Conservation (phyloP, 179 eudicot genomes). For the Spinacia oleracea region DNA sequence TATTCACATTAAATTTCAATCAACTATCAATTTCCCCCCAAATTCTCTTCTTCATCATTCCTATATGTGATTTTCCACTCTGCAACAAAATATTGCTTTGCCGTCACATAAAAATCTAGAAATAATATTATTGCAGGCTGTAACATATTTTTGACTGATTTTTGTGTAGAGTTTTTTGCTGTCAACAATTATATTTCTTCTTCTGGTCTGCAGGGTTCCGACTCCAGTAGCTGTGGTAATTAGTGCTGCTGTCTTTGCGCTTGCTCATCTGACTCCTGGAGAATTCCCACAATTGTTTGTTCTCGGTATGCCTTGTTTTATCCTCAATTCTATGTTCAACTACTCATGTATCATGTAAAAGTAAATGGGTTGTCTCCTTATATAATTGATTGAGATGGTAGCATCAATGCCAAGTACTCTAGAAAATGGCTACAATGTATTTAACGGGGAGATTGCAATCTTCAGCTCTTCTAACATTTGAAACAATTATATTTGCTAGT, state of each 20-base stretch:
- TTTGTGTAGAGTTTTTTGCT: neutral
- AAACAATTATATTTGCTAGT: neutral
- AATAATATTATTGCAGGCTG: neutral
- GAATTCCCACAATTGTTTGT: constrained; percentile 90
- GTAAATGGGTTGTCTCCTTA: neutral
- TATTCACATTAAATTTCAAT: too few relatives aligned
- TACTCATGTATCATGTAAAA: constrained; percentile 1
- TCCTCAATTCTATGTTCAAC: neutral
- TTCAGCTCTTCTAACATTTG: neutral
- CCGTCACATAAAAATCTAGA: neutral
- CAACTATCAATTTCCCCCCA: too few relatives aligned
- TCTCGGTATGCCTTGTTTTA: constrained; percentile 53
- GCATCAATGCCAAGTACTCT: neutral
- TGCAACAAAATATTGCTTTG: neutral
- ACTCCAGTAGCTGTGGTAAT: constrained; percentile 81
- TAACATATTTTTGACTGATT: neutral
- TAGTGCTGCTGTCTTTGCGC: constrained; percentile 91
- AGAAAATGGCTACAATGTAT: neutral
- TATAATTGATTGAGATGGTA: neutral
- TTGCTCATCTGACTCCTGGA: constrained; percentile 93
- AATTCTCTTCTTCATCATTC: too few relatives aligned
- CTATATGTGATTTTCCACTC: neutral
- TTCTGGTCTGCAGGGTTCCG: constrained; percentile 67
- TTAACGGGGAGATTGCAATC: neutral
- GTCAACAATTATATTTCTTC: neutral